phyloP scores from a whole-genome alignment of 805 yeast genomes.

The Schwanniomyces vanrijiae region DNA sequence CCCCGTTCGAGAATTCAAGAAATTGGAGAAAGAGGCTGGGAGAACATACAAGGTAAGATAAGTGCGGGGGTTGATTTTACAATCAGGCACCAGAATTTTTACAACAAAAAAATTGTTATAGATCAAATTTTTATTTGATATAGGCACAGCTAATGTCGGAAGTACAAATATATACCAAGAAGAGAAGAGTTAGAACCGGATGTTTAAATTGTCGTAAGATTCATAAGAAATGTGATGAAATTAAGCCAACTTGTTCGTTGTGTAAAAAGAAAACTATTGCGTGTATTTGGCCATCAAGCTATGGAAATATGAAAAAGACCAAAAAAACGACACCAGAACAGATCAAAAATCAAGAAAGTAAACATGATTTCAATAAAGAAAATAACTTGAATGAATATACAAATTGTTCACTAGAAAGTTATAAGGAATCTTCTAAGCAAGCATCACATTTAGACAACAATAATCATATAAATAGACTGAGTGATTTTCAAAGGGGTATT shows the following conservation, averaged over 20 bases:
- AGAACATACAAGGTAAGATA: too few relatives aligned
- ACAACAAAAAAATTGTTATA: too few relatives aligned
- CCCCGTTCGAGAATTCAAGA: too few relatives aligned
- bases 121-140: not conserved
- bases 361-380: not conserved
- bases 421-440: not conserved
- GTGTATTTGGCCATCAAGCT: constrained; percentile 10
- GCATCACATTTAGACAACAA: not conserved
- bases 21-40: too few relatives aligned
- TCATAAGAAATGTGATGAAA: constrained; percentile 18
- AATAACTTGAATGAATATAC: not conserved
- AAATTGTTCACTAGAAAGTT: not conserved
- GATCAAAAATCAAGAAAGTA: constrained; percentile 1
- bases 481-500: not conserved
- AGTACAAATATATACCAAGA: not conserved
- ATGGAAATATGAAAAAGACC: not conserved
- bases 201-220: constrained; percentile 14
- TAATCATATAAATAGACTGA: not conserved
- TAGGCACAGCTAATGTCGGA: not conserved
- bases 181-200: constrained; percentile 12
- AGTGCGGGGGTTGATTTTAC: too few relatives aligned
- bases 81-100: too few relatives aligned
- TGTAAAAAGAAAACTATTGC: constrained; percentile 9
- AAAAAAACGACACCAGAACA: not conserved
- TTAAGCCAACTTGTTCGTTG: constrained; percentile 12